These are phyloP conservation scores for Hyaloscypha variabilis DNA, from an alignment of 495 filamentous ascomycete genomes.

Conservation along the genomic window DNA sequence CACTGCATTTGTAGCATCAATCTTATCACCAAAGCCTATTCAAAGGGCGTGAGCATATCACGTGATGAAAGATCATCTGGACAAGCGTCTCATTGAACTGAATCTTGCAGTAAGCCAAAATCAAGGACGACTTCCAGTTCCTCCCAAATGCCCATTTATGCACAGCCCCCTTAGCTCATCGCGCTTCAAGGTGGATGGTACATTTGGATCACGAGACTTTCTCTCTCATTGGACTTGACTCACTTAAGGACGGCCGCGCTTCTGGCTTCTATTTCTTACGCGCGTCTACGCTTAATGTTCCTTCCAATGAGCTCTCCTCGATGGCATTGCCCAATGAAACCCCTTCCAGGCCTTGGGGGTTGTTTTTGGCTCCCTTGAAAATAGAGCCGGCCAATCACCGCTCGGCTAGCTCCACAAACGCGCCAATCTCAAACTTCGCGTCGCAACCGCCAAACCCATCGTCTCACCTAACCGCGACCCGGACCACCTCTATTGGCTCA, in stretches of 20 bases:
- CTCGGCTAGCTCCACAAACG: slow-evolving; percentile 14
- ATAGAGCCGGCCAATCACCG: slow-evolving; percentile 20
- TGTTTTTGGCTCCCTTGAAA: not conserved
- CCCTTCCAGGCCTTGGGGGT: not conserved
- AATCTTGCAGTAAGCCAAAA: no score
- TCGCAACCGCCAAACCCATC: slow-evolving; percentile 12
- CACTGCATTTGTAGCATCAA: no score
- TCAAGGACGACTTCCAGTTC: no score
- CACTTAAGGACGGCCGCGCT: slow-evolving; percentile 16
- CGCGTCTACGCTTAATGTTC: slow-evolving; percentile 23
- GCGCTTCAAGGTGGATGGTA: not conserved
- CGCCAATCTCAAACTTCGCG: slow-evolving; percentile 24
- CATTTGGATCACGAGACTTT: slow-evolving; percentile 6
- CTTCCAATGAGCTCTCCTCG: slow-evolving; percentile 4
- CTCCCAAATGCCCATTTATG: not conserved
- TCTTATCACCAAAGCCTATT: no score
- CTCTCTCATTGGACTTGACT: not conserved
- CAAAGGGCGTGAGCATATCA: no score
- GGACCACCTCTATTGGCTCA: slow-evolving; percentile 16
- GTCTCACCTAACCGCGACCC: slow-evolving; percentile 22
- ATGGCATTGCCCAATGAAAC: slow-evolving; percentile 12
- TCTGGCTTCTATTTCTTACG: slow-evolving; percentile 23
- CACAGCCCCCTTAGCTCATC: not conserved
- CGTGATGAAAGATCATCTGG: no score
- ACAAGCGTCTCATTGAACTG: no score